Evolutionary conservation across 148 eudicot species (phyloP).

Genomic region (Bassia scoparia): DNA sequence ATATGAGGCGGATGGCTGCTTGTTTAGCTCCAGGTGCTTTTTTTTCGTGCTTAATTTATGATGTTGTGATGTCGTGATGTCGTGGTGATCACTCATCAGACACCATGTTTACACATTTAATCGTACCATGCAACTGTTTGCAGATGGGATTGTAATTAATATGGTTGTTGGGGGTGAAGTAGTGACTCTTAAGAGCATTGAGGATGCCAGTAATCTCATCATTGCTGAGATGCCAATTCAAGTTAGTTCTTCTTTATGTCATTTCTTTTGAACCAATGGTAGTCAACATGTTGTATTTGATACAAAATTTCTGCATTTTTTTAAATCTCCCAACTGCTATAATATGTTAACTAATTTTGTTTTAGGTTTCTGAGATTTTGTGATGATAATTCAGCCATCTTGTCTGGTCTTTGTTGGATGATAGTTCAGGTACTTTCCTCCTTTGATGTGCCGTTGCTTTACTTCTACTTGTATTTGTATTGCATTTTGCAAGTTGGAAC

Average conservation of each 20-base stretch:
- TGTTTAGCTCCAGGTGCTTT: constrained; percentile 77
- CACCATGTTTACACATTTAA: not conserved
- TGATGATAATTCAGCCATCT: constrained; percentile 24
- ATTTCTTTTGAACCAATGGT: too few species aligned
- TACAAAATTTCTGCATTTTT: not conserved
- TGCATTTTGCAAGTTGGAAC: too few species aligned
- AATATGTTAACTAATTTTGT: not conserved
- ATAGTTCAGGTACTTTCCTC: constrained; percentile 22
- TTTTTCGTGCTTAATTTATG: not conserved
- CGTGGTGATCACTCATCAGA: not conserved
- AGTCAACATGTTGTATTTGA: not conserved
- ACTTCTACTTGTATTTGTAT: not conserved
- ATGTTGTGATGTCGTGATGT: too few species aligned
- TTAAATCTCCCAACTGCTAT: not conserved
- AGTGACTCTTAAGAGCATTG: constrained; percentile 66
- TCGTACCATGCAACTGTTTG: constrained; percentile 7
- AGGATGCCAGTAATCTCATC: constrained; percentile 68
- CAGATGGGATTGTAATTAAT: constrained; percentile 83
- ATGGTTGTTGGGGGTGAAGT: constrained; percentile 97
- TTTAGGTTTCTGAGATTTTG: constrained; percentile 68
- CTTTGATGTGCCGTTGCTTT: not conserved
- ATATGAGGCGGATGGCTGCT: constrained; percentile 66
- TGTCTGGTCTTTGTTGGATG: constrained; percentile 17
- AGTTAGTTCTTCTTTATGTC: constrained; percentile 8
- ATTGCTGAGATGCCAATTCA: constrained; percentile 56